These are phyloP conservation scores for Fusarium succisae DNA, from an alignment of 2,329 filamentous ascomycete genomes.

Conservation along the genomic window DNA sequence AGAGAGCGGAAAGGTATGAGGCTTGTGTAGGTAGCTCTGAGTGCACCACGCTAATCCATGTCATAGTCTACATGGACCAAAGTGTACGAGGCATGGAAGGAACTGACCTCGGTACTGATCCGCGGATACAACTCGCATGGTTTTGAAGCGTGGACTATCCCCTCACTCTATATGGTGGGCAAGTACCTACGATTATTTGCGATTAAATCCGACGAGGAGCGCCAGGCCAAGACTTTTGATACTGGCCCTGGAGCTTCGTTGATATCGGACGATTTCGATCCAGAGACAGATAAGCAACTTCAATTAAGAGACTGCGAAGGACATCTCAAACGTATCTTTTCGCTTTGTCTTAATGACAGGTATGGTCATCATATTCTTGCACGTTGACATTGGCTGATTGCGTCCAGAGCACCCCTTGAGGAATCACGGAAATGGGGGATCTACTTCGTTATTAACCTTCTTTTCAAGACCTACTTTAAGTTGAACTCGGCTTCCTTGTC, in stretches of 20 bases:
- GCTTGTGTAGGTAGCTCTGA: neutral
- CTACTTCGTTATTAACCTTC: slow-evolving; percentile 91
- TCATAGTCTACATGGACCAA: slow-evolving; percentile 74
- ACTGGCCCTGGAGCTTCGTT: slow-evolving; percentile 52
- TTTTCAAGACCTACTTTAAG: slow-evolving; percentile 99
- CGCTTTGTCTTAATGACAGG: slow-evolving; percentile 89
- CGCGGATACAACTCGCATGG: slow-evolving; percentile 80
- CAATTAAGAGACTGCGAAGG: slow-evolving; percentile 91
- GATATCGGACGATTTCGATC: slow-evolving; percentile 85
- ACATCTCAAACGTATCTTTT: slow-evolving; percentile 91
- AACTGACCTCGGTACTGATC: slow-evolving; percentile 78
- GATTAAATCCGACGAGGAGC: slow-evolving; percentile 85
- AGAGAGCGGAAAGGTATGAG: slow-evolving; percentile 50
- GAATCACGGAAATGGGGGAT: slow-evolving; percentile 98
- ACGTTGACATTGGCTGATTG: neutral
- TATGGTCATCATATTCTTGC: slow-evolving; percentile 50
- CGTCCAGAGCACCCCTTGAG: slow-evolving; percentile 73
- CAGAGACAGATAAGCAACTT: slow-evolving; percentile 79
- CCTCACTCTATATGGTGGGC: slow-evolving; percentile 86
- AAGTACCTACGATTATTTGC: slow-evolving; percentile 90
- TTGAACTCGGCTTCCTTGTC: slow-evolving; percentile 89
- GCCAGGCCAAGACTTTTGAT: slow-evolving; percentile 50
- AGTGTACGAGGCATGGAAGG: slow-evolving; percentile 90
- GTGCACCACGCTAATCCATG: slow-evolving; percentile 23
- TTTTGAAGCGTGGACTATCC: slow-evolving; percentile 91